phyloP scores from a whole-genome alignment of 768 basidiomycete genomes.

The Trametes cingulata region DNA sequence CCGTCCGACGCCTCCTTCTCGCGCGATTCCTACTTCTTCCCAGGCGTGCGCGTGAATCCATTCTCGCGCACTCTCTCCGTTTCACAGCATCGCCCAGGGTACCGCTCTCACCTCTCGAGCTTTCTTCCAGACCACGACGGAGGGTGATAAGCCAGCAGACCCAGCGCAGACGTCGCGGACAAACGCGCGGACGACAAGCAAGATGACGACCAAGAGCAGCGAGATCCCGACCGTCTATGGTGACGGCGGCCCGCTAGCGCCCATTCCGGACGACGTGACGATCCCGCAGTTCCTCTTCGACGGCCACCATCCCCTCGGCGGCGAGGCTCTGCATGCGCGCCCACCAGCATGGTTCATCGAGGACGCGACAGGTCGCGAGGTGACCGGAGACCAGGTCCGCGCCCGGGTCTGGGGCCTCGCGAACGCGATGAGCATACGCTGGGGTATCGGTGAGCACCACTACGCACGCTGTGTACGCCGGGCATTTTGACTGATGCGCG shows the following conservation, averaged over 20 bases:
- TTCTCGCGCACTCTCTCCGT: background rate
- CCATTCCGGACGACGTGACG: constrained; percentile 52
- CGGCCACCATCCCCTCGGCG: constrained; percentile 39
- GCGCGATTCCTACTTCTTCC: no score
- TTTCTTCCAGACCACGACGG: background rate
- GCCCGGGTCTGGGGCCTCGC: constrained; percentile 49
- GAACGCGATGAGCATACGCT: constrained; percentile 44
- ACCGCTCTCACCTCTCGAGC: background rate
- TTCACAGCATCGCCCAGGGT: background rate
- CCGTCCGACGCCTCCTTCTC: no score
- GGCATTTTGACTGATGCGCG: background rate
- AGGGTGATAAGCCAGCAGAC: no score
- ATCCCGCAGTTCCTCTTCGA: constrained; percentile 57
- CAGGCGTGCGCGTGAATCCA: background rate
- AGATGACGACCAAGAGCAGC: background rate
- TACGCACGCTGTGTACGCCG: background rate
- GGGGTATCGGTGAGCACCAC: constrained; percentile 44
- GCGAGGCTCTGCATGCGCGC: constrained; percentile 34
- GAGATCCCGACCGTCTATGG: constrained; percentile 16
- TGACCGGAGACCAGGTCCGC: constrained; percentile 47
- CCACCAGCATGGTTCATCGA: constrained; percentile 46
- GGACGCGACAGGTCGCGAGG: constrained; percentile 45
- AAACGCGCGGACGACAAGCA: background rate
- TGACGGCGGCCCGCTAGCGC: constrained; percentile 29
- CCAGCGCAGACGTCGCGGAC: background rate